Base-by-base conservation (phyloP, 495 filamentous ascomycete species). In the Aspergillus heteromorphus region DNA sequence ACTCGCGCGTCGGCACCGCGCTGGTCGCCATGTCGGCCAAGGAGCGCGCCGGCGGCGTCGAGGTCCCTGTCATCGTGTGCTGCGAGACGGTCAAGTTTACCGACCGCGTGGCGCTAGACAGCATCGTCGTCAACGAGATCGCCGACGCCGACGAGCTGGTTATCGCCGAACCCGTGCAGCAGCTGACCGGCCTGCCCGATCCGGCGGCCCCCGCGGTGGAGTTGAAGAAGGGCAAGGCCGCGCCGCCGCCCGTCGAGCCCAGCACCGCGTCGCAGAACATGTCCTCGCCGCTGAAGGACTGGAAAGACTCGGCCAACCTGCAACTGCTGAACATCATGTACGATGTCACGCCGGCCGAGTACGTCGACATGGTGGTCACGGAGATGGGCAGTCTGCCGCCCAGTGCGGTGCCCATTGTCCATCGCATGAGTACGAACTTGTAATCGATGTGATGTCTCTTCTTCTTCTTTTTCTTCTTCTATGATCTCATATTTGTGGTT, bases 61-160 rank as follows among this genome's bases (percentile, higher is more conserved):
- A 79, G 48, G 81, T 90, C 30, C 89, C 91, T 2, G 92, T 98
- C 36, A 85, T 92, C 29, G 90, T 95, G 4, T 88, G 89, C 54
- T 97, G 91, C 67, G 92, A 98, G 76, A 91, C 87, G 2, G 83
- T 98, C 74, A 98, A 97, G 69, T 96, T 96, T 71, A 92, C 89
- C 19, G 93, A 96, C 60, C 83, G 86, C 50, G 89, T 96, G 4
- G 87, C 89, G 8, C 81, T 95, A 0, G 93, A 96, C 70, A 88
- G 88, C 30, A 91, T 98, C 57, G 91, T 93, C 19, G 84, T 86
- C 49, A 97, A 98, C 69, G 93, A 98, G 75, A 85, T 97, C 54
- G 91, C 85, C 40, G 76, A 76, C 21, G 71, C 85, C 23, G 85
- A 87, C 54, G 85, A 88, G 65, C 63, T 88, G 34, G 72, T 84